Percentiles rank a stretch among this genome's conserved stretches.
These are phyloP conservation scores for Isatis lusitanica DNA, from an alignment of 441 rosid species.

Conservation along the genomic window DNA sequence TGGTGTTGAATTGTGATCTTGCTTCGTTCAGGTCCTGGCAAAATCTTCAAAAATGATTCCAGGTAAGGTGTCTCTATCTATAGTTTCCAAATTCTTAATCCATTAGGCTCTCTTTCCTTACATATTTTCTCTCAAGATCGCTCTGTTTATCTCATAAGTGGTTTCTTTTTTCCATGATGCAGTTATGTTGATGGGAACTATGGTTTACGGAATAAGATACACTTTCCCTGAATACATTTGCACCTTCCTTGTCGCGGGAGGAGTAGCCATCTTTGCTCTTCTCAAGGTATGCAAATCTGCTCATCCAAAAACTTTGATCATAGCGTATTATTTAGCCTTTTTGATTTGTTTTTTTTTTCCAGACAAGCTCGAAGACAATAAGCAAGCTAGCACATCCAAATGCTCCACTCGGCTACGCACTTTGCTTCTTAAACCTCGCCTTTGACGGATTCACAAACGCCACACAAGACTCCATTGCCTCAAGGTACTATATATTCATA, in stretches of 20 bases:
- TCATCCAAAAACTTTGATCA: neutral
- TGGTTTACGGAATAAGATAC: conserved; percentile 85
- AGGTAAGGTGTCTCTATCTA: conserved; percentile 43
- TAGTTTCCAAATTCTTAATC: neutral
- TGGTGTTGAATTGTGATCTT: conserved; percentile 13
- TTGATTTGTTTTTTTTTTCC: conserved; percentile 20
- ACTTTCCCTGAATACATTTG: conserved; percentile 79
- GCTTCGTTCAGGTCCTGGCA: conserved; percentile 68
- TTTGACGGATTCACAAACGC: conserved; percentile 98
- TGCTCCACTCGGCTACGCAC: conserved; percentile 90
- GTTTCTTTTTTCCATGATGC: conserved; percentile 30
- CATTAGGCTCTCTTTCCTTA: neutral
- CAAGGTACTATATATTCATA: conserved; percentile 46
- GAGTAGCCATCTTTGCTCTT: conserved; percentile 83
- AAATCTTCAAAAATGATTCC: conserved; percentile 99
- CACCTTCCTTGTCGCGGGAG: conserved; percentile 90
- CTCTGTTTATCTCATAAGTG: neutral
- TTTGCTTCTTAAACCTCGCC: conserved; percentile 88
- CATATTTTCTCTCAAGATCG: neutral
- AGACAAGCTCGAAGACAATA: conserved; percentile 92
- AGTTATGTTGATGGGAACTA: conserved; percentile 93
- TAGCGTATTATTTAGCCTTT: neutral
- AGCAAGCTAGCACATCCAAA: conserved; percentile 93
- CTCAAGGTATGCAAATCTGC: conserved; percentile 57
- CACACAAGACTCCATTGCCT: conserved; percentile 86